Evolutionary conservation across 2,329 filamentous ascomycete genomes (phyloP), one percentile per base, ranked within the genome.

Genomic region (Talaromyces sp.): DNA sequence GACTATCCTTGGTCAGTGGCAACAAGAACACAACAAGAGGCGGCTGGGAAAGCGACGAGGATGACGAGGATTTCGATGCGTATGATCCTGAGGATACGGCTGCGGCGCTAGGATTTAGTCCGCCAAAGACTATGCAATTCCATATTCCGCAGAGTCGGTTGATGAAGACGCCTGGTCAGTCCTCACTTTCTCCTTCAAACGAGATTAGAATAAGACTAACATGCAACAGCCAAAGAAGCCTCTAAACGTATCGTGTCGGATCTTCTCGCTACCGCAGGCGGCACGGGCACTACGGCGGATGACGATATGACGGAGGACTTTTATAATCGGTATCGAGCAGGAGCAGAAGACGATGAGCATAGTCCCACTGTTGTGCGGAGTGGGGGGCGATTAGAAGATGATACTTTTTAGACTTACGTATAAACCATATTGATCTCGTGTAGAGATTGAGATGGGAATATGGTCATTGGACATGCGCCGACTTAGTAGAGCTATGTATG

Each of bases 111-210:
- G 91, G 89, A 6, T 89, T 93, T 78, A 97, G 92, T 72, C 95
- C 95, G 33, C 95, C 95, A 0, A 98, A 98, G 82, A 83, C 81
- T 13, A 83, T 83, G 80, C 81, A 83, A 61, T 83, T 83, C 66
- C 81, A 83, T 73, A 77, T 83, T 60, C 81, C 81, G 24, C 81
- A 83, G 68, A 81, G 78, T 65, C 76, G 80, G 41, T 69, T 83
- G 31, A 76, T 83, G 72, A 79, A 81, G 67, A 83, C 81, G 16
- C 81, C 81, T 63, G 80, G 80, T 82, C 71, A 62, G 76, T 13
- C 5, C 41, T 14, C 24, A 52, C 37, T 47, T 10, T 9, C 11
- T 27, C 50, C 24, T 43, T 9, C 8, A n/a, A 8, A 7, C 7
- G 39, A 43, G 3, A 19, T 6, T n/a, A n/a, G 39, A 43, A 2